A percentile compares a stretch with the other conserved stretches of the same genome.
phyloP scores from a whole-genome alignment of 345 rosid genomes.

The Gossypium arboreum region DNA sequence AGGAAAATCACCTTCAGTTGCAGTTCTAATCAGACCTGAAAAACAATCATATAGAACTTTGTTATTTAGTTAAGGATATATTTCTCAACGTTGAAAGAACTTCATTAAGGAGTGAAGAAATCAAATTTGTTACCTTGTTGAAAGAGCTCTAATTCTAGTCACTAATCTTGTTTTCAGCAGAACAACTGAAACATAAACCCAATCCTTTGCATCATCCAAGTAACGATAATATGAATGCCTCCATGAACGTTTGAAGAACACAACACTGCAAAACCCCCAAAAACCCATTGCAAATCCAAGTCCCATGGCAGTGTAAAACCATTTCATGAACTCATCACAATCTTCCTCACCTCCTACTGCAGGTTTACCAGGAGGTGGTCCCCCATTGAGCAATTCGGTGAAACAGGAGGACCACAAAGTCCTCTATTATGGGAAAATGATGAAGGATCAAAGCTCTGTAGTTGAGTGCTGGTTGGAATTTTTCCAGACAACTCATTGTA shows the following conservation, averaged over 20 bases:
- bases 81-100: background rate
- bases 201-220: background rate
- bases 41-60: background rate
- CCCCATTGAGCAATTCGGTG: background rate
- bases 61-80: background rate
- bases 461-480: constrained; percentile 14
- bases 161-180: background rate
- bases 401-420: background rate
- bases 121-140: background rate
- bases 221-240: background rate
- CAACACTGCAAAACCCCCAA: background rate
- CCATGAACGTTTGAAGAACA: background rate
- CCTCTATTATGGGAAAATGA: background rate
- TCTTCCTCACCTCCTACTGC: background rate
- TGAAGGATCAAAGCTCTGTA: constrained; percentile 8
- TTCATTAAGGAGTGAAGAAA: background rate
- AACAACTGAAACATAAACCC: background rate
- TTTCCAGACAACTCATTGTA: constrained; percentile 12
- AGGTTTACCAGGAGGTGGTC: background rate
- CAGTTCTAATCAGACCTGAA: background rate
- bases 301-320: constrained; percentile 1
- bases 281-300: background rate
- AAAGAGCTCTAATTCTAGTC: background rate
- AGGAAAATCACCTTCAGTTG: background rate
- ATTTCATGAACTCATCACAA: background rate